These are phyloP conservation scores for Auriscalpium orientale DNA, from an alignment of 768 basidiomycete species.

Conservation along the genomic window DNA sequence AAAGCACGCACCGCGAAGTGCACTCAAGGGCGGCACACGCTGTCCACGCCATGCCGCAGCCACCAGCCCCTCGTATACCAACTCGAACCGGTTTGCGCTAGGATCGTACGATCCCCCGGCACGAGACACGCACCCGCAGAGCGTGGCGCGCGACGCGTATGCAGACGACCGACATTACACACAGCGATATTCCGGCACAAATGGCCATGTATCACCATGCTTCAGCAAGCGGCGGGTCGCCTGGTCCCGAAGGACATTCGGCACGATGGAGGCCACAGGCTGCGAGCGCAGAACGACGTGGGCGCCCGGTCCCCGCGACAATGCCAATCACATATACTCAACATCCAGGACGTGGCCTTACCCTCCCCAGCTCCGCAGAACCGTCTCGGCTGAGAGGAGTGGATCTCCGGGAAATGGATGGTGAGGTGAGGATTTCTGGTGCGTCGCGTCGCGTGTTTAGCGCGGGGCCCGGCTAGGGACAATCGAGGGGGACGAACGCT, in stretches of 20 bases:
- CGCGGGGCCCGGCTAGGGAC: conserved; percentile 24
- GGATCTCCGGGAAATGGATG: neutral
- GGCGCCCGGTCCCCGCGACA: conserved; percentile 22
- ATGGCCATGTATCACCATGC: no score
- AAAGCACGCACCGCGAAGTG: conserved; percentile 21
- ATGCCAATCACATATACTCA: conserved; percentile 19
- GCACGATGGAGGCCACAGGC: conserved; percentile 8
- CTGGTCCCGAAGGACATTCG: neutral
- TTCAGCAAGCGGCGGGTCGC: no score
- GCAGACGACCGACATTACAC: no score
- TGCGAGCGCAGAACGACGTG: neutral
- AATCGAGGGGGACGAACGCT: conserved; percentile 21
- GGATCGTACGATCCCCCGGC: no score
- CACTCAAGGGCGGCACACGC: conserved; percentile 18
- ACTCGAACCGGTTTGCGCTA: no score
- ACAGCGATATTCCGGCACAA: no score
- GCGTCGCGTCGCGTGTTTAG: conserved; percentile 19
- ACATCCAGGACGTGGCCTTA: no score
- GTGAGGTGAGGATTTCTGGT: conserved; percentile 20
- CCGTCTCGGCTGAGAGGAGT: no score
- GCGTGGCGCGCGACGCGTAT: no score
- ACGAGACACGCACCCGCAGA: no score
- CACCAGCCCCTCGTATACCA: neutral
- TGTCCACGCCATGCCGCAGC: no score
- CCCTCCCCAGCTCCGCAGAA: no score